A percentile compares a stretch with the other conserved stretches of the same genome.
These are phyloP conservation scores for Populus euphratica DNA, from an alignment of 345 rosid species.

Conservation along the genomic window DNA sequence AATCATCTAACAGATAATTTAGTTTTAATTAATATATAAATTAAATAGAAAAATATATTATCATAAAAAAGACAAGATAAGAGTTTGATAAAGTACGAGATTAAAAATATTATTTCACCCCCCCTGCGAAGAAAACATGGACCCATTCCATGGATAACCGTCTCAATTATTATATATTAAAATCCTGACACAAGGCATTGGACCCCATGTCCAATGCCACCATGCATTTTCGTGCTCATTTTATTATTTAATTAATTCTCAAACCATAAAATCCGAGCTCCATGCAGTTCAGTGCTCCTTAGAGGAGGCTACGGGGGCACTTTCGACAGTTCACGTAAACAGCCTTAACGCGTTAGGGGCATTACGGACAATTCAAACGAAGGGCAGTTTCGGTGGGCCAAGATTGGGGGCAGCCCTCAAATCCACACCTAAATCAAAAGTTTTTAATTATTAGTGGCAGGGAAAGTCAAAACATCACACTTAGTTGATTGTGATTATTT, in stretches of 20 bases:
- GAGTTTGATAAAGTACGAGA: no score
- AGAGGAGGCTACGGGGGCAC: neutral
- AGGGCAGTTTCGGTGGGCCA: conserved; percentile 8
- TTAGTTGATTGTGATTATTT: no score
- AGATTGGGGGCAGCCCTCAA: neutral
- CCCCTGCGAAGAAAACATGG: no score
- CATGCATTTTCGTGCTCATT: neutral
- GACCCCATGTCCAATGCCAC: neutral
- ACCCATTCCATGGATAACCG: no score
- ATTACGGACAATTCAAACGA: neutral
- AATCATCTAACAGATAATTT: no score
- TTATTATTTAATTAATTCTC: neutral
- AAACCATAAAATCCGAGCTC: neutral
- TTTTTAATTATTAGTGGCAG: neutral
- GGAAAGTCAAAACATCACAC: neutral
- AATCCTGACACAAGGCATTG: neutral
- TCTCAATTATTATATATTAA: no score
- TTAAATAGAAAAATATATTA: no score
- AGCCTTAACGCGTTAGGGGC: neutral
- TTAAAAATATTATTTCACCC: no score
- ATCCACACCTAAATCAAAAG: neutral
- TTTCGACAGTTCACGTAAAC: neutral
- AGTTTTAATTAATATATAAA: no score
- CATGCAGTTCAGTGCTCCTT: neutral
- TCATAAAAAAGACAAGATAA: no score